Base-by-base conservation (phyloP, 768 basidiomycete genomes). In the Mycena olivaceomarginata region DNA sequence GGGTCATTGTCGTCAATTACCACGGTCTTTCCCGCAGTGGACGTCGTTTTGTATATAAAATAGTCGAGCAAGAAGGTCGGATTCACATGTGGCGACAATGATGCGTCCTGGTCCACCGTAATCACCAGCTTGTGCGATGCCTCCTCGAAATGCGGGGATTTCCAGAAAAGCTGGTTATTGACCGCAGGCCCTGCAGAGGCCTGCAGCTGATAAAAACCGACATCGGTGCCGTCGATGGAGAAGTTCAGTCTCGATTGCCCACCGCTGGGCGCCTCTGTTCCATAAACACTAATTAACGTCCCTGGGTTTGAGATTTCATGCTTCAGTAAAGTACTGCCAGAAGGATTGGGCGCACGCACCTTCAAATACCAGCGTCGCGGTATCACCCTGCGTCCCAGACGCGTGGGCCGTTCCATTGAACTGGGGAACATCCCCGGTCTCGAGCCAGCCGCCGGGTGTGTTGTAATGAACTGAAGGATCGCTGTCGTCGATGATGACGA, bases 401-500 rank as follows among this genome's bases (percentile, higher is more conserved):
- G 53, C 8, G n/a, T 53, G 45, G 46, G 67, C 56, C 25, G 67
- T 68, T 37, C 9, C 5, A 9, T 51, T 20, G n/a, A 51, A 68
- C 51, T 68, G 48, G 13, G 20, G 18, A 31, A 31, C 12, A 4
- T 18, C 13, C 7, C 68, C 57, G 10, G 16, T 40, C 40, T 11
- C 2, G 48, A 40, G 3, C 68, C 68, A 70, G 68, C 51, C 68
- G 1, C 15, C 43, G 9, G 53, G 13, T 31, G 31, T 31, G 6
- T 20, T 48, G n/a, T 71, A 71, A 5, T 71, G 43, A 12, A 71
- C 60, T 22, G 12, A 56, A 40, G 45, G 16, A 22, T 62, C 45
- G 70, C 20, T 59, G 46, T 71, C 70, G 37, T 71, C 70, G 16
- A 71, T 37, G 37, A 71, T 39, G 59, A 71, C 70, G 22, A 31